Evolutionary conservation across 75 land plant genomes (phyloP).

Genomic region (Pinus albicaulis): DNA sequence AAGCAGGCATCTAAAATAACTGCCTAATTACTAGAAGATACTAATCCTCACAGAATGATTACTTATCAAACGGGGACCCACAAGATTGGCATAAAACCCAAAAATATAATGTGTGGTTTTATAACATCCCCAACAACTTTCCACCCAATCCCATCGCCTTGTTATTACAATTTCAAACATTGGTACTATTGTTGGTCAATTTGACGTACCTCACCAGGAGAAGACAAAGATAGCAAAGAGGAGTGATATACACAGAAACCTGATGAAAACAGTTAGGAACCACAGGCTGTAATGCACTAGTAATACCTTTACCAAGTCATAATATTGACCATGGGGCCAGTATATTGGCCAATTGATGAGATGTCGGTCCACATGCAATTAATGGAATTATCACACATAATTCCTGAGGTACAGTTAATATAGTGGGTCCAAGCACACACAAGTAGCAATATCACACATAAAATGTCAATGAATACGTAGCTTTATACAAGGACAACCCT

Average conservation of each 20-base stretch:
- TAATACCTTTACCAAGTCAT: neutral
- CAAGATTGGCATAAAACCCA: neutral
- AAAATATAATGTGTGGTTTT: neutral
- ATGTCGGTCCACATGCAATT: neutral
- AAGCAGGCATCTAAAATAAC: too few relatives aligned
- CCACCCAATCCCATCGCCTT: neutral
- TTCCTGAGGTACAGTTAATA: neutral
- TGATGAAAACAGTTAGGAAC: neutral
- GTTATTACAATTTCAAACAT: neutral
- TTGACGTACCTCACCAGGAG: neutral
- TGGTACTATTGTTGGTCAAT: neutral
- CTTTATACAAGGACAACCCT: neutral
- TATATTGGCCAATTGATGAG: neutral
- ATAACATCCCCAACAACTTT: neutral
- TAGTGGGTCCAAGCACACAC: neutral
- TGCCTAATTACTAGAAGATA: too few relatives aligned
- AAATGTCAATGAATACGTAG: neutral
- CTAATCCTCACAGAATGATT: too few relatives aligned
- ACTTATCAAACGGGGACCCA: neutral
- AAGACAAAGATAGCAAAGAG: neutral
- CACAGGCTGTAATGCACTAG: neutral
- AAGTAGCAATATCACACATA: neutral
- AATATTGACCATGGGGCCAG: neutral
- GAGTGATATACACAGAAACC: neutral
- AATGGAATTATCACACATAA: neutral